Evolutionary conservation across 495 filamentous ascomycete genomes (phyloP).

Genomic region (Aspergillus campestris): DNA sequence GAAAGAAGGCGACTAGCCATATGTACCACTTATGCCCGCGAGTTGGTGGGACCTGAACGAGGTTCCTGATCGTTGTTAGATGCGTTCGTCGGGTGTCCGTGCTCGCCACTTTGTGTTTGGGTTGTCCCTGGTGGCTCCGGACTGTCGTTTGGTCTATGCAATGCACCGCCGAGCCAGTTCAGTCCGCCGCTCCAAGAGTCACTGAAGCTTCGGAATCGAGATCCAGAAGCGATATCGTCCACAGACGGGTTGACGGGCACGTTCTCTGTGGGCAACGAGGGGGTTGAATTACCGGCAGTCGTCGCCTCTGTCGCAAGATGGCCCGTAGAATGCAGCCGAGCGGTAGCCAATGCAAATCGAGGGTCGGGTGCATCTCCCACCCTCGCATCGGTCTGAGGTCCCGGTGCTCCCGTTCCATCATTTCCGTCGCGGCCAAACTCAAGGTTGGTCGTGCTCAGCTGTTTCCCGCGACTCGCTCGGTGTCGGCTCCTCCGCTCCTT

Average conservation of each 20-base stretch:
- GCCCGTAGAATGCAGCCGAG: constrained; percentile 25
- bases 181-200: constrained; percentile 35
- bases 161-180: constrained; percentile 34
- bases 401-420: constrained; percentile 6
- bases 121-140: too few species aligned
- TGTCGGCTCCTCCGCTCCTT: constrained; percentile 24
- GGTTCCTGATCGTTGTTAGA: too few species aligned
- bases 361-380: constrained; percentile 10
- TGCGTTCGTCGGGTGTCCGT: too few species aligned
- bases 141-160: constrained; percentile 4
- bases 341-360: constrained; percentile 17
- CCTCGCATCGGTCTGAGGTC: constrained; percentile 6
- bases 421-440: constrained; percentile 16
- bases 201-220: constrained; percentile 35
- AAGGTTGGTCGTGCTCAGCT: constrained; percentile 21
- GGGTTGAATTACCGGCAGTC: constrained; percentile 21
- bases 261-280: constrained; percentile 15
- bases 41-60: too few species aligned
- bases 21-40: too few species aligned
- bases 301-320: constrained; percentile 12
- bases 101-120: too few species aligned
- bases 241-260: constrained; percentile 4
- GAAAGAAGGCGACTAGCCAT: too few species aligned
- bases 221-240: constrained; percentile 13
- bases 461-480: constrained; percentile 18